These are phyloP conservation scores for Jacaranda mimosifolia DNA, from an alignment of 257 asterid genomes.

Conservation along the genomic window DNA sequence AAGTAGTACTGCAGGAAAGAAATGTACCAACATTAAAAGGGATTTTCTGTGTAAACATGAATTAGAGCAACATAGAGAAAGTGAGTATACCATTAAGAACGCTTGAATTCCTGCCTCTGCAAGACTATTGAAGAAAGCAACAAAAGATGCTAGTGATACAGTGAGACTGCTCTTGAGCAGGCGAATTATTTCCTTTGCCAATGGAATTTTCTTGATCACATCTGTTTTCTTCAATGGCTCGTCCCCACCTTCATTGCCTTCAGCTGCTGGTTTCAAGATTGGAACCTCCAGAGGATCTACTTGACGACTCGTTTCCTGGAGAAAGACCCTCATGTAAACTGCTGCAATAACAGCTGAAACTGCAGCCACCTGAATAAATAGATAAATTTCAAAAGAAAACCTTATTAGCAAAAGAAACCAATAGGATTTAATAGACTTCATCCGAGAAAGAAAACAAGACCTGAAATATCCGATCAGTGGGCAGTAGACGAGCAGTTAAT, in stretches of 20 bases:
- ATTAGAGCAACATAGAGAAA: slow-evolving; percentile 1
- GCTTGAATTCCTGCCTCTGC: slow-evolving; percentile 69
- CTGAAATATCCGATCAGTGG: slow-evolving; percentile 58
- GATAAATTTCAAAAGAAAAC: background rate
- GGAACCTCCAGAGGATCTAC: slow-evolving; percentile 38
- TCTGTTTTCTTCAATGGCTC: slow-evolving; percentile 11
- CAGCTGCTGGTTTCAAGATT: slow-evolving; percentile 30
- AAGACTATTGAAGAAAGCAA: slow-evolving; percentile 68
- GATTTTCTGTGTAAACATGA: background rate
- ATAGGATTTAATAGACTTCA: background rate
- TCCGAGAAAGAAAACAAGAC: slow-evolving; percentile 15
- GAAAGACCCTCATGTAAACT: slow-evolving; percentile 63
- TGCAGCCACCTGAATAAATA: slow-evolving; percentile 52
- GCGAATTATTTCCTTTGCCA: slow-evolving; percentile 51
- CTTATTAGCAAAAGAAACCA: background rate
- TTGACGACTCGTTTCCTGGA: slow-evolving; percentile 37
- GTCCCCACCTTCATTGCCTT: background rate
- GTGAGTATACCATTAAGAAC: slow-evolving; percentile 56
- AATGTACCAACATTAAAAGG: background rate
- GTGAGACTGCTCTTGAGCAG: slow-evolving; percentile 58
- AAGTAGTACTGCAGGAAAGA: slow-evolving; percentile 60
- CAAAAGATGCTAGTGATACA: slow-evolving; percentile 56
- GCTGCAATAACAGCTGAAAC: slow-evolving; percentile 49
- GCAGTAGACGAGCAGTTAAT: slow-evolving; percentile 59
- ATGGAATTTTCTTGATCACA: slow-evolving; percentile 39